Evolutionary conservation across 2,329 filamentous ascomycete genomes (phyloP).

Genomic region (Aspergillus tamarii): DNA sequence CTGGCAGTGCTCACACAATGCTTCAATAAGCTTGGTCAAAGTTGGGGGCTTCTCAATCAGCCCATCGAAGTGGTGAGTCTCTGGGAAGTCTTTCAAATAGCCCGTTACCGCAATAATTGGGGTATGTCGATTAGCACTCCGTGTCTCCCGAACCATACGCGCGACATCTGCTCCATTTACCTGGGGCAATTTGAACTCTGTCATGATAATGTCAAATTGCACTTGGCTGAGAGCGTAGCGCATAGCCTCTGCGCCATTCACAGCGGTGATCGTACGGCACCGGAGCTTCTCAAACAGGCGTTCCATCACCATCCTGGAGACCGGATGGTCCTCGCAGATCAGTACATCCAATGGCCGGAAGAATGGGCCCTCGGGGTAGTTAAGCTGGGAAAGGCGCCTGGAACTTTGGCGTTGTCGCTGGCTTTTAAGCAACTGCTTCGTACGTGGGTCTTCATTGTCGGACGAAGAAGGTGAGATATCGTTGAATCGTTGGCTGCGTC

Average conservation of each 20-base stretch:
- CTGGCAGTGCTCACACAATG: constrained; percentile 83
- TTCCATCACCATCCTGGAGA: constrained; percentile 98
- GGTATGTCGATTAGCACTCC: constrained; percentile 90
- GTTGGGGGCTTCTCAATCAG: constrained; percentile 97
- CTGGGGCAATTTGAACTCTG: constrained; percentile 93
- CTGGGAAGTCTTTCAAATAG: constrained; percentile 95
- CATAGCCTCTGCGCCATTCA: constrained; percentile 88
- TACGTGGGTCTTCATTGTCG: constrained; percentile 92
- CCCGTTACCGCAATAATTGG: constrained; percentile 96
- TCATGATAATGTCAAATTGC: constrained; percentile 98
- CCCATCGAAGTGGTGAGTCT: constrained; percentile 92
- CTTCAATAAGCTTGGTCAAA: constrained; percentile 84
- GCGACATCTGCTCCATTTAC: constrained; percentile 95
- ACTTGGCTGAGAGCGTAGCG: constrained; percentile 95
- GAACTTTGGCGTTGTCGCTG: constrained; percentile 94
- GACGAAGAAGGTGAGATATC: constrained; percentile 97
- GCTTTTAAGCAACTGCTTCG: constrained; percentile 86
- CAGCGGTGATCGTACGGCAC: constrained; percentile 89
- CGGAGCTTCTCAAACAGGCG: constrained; percentile 92
- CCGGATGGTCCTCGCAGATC: constrained; percentile 96
- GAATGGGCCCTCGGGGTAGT: constrained; percentile 76
- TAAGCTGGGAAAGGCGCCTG: constrained; percentile 89
- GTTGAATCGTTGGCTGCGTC: constrained; percentile 82
- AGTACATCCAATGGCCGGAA: constrained; percentile 92
- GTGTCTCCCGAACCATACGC: constrained; percentile 95